Evolutionary conservation across 306 rosid species (phyloP), one percentile per base, ranked within the genome.

Genomic region (Prunus davidiana): DNA sequence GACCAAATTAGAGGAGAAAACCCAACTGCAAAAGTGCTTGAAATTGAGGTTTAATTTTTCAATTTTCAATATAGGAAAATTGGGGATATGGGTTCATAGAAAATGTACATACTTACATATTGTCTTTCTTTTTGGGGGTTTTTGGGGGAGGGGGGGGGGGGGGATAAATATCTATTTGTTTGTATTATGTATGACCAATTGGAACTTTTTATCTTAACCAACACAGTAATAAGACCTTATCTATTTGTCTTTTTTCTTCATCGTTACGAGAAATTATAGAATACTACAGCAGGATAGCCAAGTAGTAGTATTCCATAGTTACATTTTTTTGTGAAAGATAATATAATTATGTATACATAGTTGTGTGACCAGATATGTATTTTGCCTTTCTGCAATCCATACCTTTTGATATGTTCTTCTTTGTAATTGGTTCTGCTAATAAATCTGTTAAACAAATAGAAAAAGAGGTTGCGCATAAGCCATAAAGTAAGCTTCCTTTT

Each of bases 21-120:
- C 79, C 65, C 75, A 68, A 57, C 20, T 65, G 32, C 34, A 2
- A 89, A 87, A 81, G 74, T 78, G 12, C 67, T 70, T n/a, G 85
- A 87, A 71, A 62, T 78, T 58, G 77, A 75, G 6, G 75, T 64
- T 58, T 83, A 57, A 25, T 2, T 32, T 27, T 67, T 57, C 15
- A 2, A 34, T 46, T 75, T 51, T 69, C 45, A 25, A 28, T 64
- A 12, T 73, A 55, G 69, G 74, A 25, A 75, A 15, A 38, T 54
- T 18, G 50, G 68, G 27, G 52, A 43, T 32, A 13, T 15, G 41
- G 20, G 20, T 54, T 57, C 80, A 77, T 57, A 51, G n/a, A 74
- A 9, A 55, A 46, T 41, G 77, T 71, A 41, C 32, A 64, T 61
- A 78, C 10, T 63, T 64, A 46, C 19, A 12, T 14, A 9, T 25